Evolutionary conservation across 2,329 filamentous ascomycete species (phyloP), one percentile per base, ranked within the genome.

Genomic region (Atkinsonella hypoxylon): DNA sequence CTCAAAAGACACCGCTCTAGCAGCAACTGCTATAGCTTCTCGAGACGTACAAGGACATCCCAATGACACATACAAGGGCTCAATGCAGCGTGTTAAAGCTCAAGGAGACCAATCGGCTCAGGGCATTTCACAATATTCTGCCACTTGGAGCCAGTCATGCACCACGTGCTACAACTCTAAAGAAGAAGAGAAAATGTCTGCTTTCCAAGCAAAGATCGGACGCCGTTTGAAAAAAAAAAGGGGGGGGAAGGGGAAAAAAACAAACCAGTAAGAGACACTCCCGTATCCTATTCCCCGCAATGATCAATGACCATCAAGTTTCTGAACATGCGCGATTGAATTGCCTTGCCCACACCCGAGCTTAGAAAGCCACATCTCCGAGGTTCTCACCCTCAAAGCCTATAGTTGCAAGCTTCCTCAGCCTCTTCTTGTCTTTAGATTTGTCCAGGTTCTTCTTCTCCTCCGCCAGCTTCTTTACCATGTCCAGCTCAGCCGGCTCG

Each of bases 371-470:
- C 39, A 85, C 76, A 65, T 93, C 88, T 15, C 85, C 87, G 52
- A 82, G 74, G 57, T 85, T 86, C 71, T 95, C 89, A 30, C 86
- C 86, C 68, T 95, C 90, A 61, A 96, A 96, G 1, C 91, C 91
- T 45, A 93, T 75, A 40, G 79, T 81, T 17, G 82, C 79, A 53
- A 94, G 71, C 69, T 86, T 87, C 71, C 77, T 81, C 54, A 84
- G 65, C 62, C 82, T 78, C 51, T 74, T 73, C 74, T 89, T 93
- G 57, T 95, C 88, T 61, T 73, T 81, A 51, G 69, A 72, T 72
- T 87, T 89, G 58, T 87, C 82, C 50, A 77, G 73, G 4, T 68
- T 72, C 56, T 87, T 85, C 63, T 83, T 81, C 62, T 85, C 77
- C 67, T 87, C 86, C 56, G 85, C 85, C 43, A 93, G 67, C 54